phyloP scores from a whole-genome alignment of 2,329 filamentous ascomycete genomes.

The Fusarium mexicanum region DNA sequence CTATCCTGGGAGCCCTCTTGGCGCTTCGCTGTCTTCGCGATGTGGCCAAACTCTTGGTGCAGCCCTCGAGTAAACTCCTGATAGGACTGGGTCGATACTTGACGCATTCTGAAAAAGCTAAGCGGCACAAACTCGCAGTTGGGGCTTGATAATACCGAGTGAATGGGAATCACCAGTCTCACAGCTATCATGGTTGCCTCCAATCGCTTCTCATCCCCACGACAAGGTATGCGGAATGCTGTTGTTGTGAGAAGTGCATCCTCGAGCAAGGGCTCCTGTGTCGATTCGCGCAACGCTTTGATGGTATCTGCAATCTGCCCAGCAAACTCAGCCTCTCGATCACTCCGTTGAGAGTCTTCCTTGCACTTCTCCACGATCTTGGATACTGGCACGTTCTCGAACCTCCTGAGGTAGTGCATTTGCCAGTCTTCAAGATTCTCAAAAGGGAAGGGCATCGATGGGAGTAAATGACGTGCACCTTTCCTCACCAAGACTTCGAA shows the following conservation, averaged over 20 bases:
- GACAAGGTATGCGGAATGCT: slow-evolving; percentile 55
- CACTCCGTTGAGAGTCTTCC: slow-evolving; percentile 46
- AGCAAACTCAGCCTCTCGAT: slow-evolving; percentile 56
- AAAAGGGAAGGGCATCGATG: slow-evolving; percentile 64
- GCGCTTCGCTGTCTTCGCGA: slow-evolving; percentile 47
- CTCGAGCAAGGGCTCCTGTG: slow-evolving; percentile 57
- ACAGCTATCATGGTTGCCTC: slow-evolving; percentile 60
- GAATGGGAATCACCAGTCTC: slow-evolving; percentile 69
- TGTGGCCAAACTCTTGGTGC: slow-evolving; percentile 67
- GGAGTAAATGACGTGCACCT: slow-evolving; percentile 67
- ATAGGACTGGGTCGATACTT: slow-evolving; percentile 68
- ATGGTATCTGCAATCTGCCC: slow-evolving; percentile 56
- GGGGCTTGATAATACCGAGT: slow-evolving; percentile 60
- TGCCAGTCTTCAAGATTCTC: slow-evolving; percentile 65
- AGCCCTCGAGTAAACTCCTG: slow-evolving; percentile 68
- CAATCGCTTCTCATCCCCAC: slow-evolving; percentile 25
- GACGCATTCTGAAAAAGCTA: slow-evolving; percentile 72
- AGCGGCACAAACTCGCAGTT: slow-evolving; percentile 69
- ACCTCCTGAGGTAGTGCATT: slow-evolving; percentile 60
- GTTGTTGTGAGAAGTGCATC: slow-evolving; percentile 57
- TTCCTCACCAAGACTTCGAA: slow-evolving; percentile 72
- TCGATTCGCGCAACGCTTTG: slow-evolving; percentile 51
- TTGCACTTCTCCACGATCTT: slow-evolving; percentile 47
- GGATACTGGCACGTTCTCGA: slow-evolving; percentile 57
- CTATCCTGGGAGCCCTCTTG: slow-evolving; percentile 5